Evolutionary conservation across 805 yeast species (phyloP).

Genomic region (Barnettozyma vustinii): DNA sequence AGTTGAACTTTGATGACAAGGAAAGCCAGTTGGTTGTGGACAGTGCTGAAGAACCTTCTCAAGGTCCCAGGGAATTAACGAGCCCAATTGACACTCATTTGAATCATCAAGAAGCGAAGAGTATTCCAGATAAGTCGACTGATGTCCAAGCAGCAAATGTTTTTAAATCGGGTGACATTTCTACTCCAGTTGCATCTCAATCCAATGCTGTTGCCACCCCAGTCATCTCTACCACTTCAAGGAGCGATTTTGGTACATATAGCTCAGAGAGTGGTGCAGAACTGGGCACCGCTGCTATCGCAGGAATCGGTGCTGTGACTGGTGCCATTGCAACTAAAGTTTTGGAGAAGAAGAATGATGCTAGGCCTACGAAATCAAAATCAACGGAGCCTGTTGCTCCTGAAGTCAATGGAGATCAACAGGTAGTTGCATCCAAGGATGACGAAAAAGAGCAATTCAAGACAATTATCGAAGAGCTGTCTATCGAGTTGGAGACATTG

Average conservation of each 20-base stretch:
- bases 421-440: neutral
- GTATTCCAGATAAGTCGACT: too few relatives aligned
- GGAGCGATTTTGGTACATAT: neutral
- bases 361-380: neutral
- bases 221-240: neutral
- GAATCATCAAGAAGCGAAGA: neutral
- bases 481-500: slow-evolving; percentile 32
- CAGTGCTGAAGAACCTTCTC: neutral
- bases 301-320: slow-evolving; percentile 8
- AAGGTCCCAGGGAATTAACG: neutral
- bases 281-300: neutral
- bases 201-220: neutral
- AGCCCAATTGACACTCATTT: neutral
- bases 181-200: neutral
- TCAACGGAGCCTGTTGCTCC: neutral
- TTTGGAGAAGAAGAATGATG: neutral
- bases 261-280: neutral
- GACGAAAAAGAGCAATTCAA: slow-evolving; percentile 24
- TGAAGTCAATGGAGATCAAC: neutral
- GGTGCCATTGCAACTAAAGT: neutral
- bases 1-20: slow-evolving; percentile 1
- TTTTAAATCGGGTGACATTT: neutral
- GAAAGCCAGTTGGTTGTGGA: neutral
- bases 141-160: neutral
- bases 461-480: slow-evolving; percentile 26